Base-by-base conservation (phyloP, 768 basidiomycete species). In the Dacryopinax primogenitus region DNA sequence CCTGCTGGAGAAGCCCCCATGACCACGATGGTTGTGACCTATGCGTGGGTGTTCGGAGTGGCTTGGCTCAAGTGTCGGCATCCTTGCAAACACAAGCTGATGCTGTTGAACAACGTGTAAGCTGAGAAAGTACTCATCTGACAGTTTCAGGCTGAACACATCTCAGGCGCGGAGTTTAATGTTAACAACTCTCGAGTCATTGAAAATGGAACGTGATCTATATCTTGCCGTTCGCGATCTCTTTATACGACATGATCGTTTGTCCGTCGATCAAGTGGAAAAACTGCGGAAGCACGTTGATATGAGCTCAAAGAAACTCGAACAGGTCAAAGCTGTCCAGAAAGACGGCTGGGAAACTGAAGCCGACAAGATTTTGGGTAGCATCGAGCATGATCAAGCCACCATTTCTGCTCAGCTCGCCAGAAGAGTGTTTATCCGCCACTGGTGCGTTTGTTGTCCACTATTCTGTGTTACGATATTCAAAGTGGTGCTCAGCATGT, bases 311-410 rank as follows among this genome's bases (percentile, higher is more conserved):
- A 75, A 83, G 68, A 93, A 90, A 73, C 80, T 94, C 37, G 90
- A 94, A 71, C 81, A 80, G 0, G 80, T 89, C 66, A 85, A 86
- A 64, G 76, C 79, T 7, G 81, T 81, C 0, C 81, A 83, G 72
- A 94, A 87, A 73, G 88, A 91, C 2, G 84, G 86, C 12, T 95
- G 90, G 91, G 83, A 88, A 70, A 84, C 85, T 34, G 91, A 97
- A 67, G 88, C 82, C 2, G 94, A 97, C 68, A 84, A 84, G 69
- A 74, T 90, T 41, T 77, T 86, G 0, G 79, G 78, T 32, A 71
- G 79, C 28, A 87, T 93, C 68, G 92, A 95, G 76, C 86, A 86
- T 68, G 95, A 96, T 73, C 90, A 94, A 72, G 84, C 84, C 1
- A 82, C 82, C 1, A 93, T 97, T 69, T 81, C 83, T 23, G 81